phyloP scores from a whole-genome alignment of 2,329 filamentous ascomycete genomes.

The Fusarium sp. region DNA sequence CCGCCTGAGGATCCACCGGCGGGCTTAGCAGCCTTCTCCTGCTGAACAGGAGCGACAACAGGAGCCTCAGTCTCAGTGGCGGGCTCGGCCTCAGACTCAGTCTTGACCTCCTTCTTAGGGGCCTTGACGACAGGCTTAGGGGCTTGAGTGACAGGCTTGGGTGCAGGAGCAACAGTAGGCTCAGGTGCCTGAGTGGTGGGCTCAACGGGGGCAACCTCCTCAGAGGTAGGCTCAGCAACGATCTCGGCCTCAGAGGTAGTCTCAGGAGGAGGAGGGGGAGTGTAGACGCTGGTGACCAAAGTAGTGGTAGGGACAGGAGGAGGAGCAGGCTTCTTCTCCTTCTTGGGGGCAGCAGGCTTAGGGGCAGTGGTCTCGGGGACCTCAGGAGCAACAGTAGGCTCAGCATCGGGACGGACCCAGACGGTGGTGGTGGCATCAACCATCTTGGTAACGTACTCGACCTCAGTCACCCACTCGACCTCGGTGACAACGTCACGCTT shows the following conservation, averaged over 20 bases:
- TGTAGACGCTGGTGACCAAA: slow-evolving; percentile 38
- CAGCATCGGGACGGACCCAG: slow-evolving; percentile 56
- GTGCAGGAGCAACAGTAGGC: slow-evolving; percentile 23
- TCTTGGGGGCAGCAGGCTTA: slow-evolving; percentile 29
- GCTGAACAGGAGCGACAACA: slow-evolving; percentile 25
- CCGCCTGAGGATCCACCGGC: slow-evolving; percentile 32
- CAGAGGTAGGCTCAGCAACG: slow-evolving; percentile 28
- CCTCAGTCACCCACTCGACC: slow-evolving; percentile 65
- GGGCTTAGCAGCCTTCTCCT: slow-evolving; percentile 38
- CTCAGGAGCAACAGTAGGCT: slow-evolving; percentile 44
- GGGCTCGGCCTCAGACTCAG: slow-evolving; percentile 15
- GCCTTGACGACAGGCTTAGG: slow-evolving; percentile 26
- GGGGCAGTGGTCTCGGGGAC: slow-evolving; percentile 31
- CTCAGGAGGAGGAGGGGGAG: slow-evolving; percentile 40
- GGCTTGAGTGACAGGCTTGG: slow-evolving; percentile 10
- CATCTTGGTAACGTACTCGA: slow-evolving; percentile 61
- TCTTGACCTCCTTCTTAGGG: slow-evolving; percentile 10
- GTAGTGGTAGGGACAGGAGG: slow-evolving; percentile 42
- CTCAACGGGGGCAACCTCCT: slow-evolving; percentile 37
- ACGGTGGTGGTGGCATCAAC: slow-evolving; percentile 64
- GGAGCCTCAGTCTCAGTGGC: slow-evolving; percentile 30
- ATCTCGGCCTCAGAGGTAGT: slow-evolving; percentile 27
- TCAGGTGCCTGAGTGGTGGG: slow-evolving; percentile 42
- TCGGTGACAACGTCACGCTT: slow-evolving; percentile 61
- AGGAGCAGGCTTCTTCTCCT: slow-evolving; percentile 40